A percentile compares a stretch with the other conserved stretches of the same genome.
phyloP scores from a whole-genome alignment of 352 stramenopile genomes.

The Phytophthora fragariae region DNA sequence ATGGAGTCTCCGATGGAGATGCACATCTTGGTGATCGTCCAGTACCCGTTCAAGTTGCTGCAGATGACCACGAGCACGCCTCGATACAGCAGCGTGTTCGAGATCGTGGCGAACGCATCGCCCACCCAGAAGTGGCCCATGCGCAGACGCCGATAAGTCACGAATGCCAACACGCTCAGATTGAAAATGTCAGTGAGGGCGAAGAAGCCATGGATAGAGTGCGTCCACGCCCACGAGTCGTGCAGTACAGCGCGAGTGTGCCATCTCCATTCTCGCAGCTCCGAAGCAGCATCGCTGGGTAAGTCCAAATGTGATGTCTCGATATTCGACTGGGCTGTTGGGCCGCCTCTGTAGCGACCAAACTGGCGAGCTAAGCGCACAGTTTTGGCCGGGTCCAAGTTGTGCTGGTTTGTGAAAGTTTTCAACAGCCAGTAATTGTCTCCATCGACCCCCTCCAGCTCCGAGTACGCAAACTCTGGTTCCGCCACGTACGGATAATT shows the following conservation, averaged over 20 bases:
- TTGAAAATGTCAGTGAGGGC: not conserved
- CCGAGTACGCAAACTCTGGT: not conserved
- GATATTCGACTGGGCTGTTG: not conserved
- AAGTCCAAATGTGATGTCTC: not conserved
- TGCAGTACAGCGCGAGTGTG: not conserved
- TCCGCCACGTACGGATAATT: not conserved
- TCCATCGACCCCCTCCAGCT: not conserved
- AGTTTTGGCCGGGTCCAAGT: not conserved
- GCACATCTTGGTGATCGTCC: constrained; percentile 1
- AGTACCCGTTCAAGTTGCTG: constrained; percentile 3
- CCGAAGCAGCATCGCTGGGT: not conserved
- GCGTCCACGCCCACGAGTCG: not conserved
- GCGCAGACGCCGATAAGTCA: not conserved
- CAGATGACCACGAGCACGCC: not conserved
- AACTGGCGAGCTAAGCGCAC: not conserved
- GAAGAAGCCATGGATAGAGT: not conserved
- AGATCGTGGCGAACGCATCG: not conserved
- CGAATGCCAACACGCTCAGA: not conserved
- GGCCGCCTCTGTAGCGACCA: not conserved
- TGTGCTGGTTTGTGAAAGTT: not conserved
- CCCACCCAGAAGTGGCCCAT: not conserved
- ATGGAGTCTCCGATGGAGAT: constrained; percentile 1
- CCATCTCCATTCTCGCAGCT: constrained; percentile 1
- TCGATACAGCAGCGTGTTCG: not conserved
- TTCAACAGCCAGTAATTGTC: not conserved